A percentile compares a stretch with the other conserved stretches of the same genome.
Evolutionary conservation across 495 filamentous ascomycete species (phyloP).

Genomic region (Penicillium waksmanii): DNA sequence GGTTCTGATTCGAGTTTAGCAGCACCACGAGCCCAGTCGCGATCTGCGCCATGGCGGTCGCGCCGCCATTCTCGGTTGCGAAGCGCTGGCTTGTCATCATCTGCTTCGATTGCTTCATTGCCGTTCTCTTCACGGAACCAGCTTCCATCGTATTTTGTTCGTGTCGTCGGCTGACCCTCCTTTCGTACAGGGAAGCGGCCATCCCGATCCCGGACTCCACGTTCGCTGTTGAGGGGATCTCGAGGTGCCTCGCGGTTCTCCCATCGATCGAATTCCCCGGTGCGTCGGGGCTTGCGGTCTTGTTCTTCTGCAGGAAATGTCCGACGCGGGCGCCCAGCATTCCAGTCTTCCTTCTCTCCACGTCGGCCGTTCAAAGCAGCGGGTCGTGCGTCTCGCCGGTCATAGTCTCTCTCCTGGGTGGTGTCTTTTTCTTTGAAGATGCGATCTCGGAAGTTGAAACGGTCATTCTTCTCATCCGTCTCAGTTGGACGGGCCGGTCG

Average conservation of each 20-base stretch:
- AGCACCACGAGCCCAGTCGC: conserved; percentile 58
- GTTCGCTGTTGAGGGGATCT: conserved; percentile 52
- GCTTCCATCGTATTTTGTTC: conserved; percentile 56
- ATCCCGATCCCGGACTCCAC: conserved; percentile 45
- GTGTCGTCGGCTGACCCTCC: conserved; percentile 47
- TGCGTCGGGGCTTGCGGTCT: conserved; percentile 56
- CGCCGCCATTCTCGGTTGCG: conserved; percentile 69
- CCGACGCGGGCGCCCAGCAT: conserved; percentile 56
- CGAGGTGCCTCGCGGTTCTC: conserved; percentile 45
- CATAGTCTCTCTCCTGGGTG: conserved; percentile 44
- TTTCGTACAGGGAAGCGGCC: conserved; percentile 52
- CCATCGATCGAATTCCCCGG: conserved; percentile 68
- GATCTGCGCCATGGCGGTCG: conserved; percentile 61
- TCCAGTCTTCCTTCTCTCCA: conserved; percentile 63
- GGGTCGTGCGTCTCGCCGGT: conserved; percentile 44
- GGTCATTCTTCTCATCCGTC: conserved; percentile 57
- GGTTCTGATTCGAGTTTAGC: conserved; percentile 72
- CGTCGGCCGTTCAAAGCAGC: conserved; percentile 47
- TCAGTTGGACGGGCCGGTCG: conserved; percentile 52
- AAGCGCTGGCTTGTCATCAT: conserved; percentile 55
- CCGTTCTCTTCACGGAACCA: conserved; percentile 59
- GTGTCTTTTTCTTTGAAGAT: conserved; percentile 53
- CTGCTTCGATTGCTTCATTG: conserved; percentile 60
- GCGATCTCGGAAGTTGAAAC: conserved; percentile 64
- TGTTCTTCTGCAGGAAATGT: conserved; percentile 57